Evolutionary conservation across 2,329 filamentous ascomycete genomes (phyloP).

Genomic region (Neofusicoccum sp.): DNA sequence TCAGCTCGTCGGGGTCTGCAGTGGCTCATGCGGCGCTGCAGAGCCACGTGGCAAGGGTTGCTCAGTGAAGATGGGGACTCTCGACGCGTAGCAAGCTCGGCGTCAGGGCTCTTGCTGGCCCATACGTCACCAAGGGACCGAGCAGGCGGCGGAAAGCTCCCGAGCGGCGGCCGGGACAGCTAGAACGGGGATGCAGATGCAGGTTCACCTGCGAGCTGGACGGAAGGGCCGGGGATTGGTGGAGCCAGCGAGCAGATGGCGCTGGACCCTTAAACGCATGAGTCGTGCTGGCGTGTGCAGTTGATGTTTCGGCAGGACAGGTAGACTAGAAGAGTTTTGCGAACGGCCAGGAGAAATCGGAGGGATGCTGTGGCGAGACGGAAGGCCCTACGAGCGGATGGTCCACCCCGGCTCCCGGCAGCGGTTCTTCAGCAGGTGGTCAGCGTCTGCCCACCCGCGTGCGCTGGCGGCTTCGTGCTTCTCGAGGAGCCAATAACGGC

Average conservation of each 20-base stretch:
- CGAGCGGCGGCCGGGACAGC: conserved; percentile 1
- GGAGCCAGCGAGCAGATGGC: not conserved
- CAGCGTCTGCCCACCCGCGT: not conserved
- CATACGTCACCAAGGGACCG: not conserved
- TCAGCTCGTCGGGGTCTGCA: not conserved
- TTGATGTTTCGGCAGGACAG: not conserved
- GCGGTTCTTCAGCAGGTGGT: not conserved
- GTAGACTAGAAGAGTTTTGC: conserved; percentile 3
- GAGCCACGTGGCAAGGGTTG: conserved; percentile 7
- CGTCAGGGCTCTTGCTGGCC: conserved; percentile 1
- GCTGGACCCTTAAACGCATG: conserved; percentile 12
- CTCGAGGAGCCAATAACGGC: not conserved
- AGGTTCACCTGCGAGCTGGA: not conserved
- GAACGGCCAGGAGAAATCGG: not conserved
- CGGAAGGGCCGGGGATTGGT: conserved; percentile 6
- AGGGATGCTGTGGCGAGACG: not conserved
- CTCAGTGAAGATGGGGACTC: not conserved
- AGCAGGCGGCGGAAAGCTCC: not conserved
- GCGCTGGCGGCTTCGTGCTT: not conserved
- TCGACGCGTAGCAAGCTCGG: not conserved
- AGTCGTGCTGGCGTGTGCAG: not conserved
- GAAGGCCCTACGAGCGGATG: not conserved
- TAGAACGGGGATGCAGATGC: not conserved
- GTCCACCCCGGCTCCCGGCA: not conserved
- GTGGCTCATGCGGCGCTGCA: not conserved